Base-by-base conservation (phyloP, 257 asterid genomes). In the Nicotiana sylvestris region DNA sequence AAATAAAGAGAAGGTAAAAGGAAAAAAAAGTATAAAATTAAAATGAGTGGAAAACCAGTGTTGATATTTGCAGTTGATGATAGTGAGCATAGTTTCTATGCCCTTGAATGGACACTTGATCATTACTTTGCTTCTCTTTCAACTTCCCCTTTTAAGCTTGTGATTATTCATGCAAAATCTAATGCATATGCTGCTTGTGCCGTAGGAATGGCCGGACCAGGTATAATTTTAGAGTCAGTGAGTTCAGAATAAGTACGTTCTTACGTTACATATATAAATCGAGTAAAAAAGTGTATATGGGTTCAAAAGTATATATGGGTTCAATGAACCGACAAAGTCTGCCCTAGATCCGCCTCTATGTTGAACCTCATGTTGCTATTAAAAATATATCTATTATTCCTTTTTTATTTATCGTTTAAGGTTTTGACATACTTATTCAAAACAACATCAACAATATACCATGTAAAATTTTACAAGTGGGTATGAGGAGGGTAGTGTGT, bases 41-140 rank as follows among this genome's bases (percentile, higher is more conserved):
- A 17, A 18, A 57, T 57, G 64, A 57, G 29, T 57, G 82, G 58
- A 8, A 88, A 85, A 76, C 88, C 83, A 66, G 84, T 88, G 74
- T 82, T 88, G 88, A 15, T 88, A 15, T 51, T 88, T 11, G 88
- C 81, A n/a, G 33, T 88, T 7, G 91, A 88, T 69, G 89, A 83
- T n/a, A 85, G 88, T 68, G 89, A 86, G 12, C 89, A 88, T 61
- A 88, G 91, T 65, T 86, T 69, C 62, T 86, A 88, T 76, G 89
- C 89, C 9, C 72, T 88, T 53, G 88, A 86, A 15, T 88, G 89
- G 91, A 85, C 83, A 61, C 83, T 86, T 11, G 86, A 82, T 7
- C 88, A 88, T 83, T 62, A 86, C 82, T 66, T 80, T 4, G 58
- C 78, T 27, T 61, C 80, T 78, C 17, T 80, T 27, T 57, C 86